Percentiles rank a stretch among this genome's conserved stretches.
Conservation (phyloP, 768 basidiomycete genomes). For the Amanita phalloides region DNA sequence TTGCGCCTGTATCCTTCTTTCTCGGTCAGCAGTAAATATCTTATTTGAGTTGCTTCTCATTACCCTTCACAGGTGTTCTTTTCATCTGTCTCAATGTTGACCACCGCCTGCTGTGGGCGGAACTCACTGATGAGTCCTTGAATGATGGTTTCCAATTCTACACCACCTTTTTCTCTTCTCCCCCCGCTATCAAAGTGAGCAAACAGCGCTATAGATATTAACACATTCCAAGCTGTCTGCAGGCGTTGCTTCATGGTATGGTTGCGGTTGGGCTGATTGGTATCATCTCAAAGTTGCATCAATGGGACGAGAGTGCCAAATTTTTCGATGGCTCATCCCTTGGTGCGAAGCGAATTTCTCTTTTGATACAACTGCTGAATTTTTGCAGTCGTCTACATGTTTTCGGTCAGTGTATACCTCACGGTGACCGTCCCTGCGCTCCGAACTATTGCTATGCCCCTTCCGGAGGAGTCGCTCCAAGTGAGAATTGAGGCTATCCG, state of each 20-base stretch:
- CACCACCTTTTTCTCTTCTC: constrained; percentile 85
- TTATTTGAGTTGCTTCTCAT: neutral
- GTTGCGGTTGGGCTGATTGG: constrained; percentile 69
- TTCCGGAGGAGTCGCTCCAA: constrained; percentile 41
- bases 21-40: constrained; percentile 45
- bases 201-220: neutral
- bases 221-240: neutral
- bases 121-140: constrained; percentile 50
- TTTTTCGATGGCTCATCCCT: constrained; percentile 90
- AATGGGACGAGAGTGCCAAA: constrained; percentile 88
- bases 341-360: constrained; percentile 36
- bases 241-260: constrained; percentile 86
- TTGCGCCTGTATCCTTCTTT: constrained; percentile 83
- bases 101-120: constrained; percentile 69
- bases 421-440: constrained; percentile 73
- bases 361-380: neutral
- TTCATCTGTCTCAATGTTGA: constrained; percentile 86
- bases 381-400: constrained; percentile 56
- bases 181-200: constrained; percentile 83
- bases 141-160: constrained; percentile 86
- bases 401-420: constrained; percentile 70
- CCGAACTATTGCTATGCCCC: constrained; percentile 61
- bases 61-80: constrained; percentile 44
- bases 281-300: constrained; percentile 68
- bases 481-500: constrained; percentile 74